A percentile compares a stretch with the other conserved stretches of the same genome.
These are phyloP conservation scores for Entomophthora muscae DNA, from an alignment of 371 early-diverging fungal species.

Conservation along the genomic window DNA sequence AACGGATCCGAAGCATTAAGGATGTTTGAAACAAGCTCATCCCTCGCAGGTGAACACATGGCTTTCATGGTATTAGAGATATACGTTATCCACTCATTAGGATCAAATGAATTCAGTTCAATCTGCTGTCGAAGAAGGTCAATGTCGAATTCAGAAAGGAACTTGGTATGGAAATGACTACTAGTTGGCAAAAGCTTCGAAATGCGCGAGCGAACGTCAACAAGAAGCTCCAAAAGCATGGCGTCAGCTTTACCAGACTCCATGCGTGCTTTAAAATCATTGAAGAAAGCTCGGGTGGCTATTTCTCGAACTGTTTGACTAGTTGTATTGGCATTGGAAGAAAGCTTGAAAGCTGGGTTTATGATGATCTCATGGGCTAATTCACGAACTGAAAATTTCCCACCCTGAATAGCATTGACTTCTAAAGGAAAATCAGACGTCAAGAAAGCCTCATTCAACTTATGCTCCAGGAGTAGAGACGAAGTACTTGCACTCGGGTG, in stretches of 20 bases:
- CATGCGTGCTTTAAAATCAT: constrained; percentile 30
- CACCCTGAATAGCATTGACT: constrained; percentile 26
- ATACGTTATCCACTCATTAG: constrained; percentile 20
- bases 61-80: constrained; percentile 31
- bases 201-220: constrained; percentile 16
- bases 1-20: constrained; percentile 13
- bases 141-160: constrained; percentile 38
- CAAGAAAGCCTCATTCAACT: not conserved
- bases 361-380: constrained; percentile 61
- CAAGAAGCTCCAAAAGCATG: not conserved
- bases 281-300: constrained; percentile 45
- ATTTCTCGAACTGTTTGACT: constrained; percentile 30
- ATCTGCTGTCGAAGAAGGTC: constrained; percentile 36
- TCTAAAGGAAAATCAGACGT: not conserved
- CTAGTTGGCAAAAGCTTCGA: constrained; percentile 18
- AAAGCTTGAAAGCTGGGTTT: constrained; percentile 50
- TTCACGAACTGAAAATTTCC: constrained; percentile 12
- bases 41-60: constrained; percentile 60
- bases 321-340: constrained; percentile 20
- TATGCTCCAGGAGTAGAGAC: not conserved
- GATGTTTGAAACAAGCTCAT: constrained; percentile 29
- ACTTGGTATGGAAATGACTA: constrained; percentile 16
- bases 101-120: constrained; percentile 22
- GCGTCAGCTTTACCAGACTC: constrained; percentile 16
- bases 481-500: not conserved